Conservation (phyloP, 768 basidiomycete genomes). For the Clitopilus hobsonii region DNA sequence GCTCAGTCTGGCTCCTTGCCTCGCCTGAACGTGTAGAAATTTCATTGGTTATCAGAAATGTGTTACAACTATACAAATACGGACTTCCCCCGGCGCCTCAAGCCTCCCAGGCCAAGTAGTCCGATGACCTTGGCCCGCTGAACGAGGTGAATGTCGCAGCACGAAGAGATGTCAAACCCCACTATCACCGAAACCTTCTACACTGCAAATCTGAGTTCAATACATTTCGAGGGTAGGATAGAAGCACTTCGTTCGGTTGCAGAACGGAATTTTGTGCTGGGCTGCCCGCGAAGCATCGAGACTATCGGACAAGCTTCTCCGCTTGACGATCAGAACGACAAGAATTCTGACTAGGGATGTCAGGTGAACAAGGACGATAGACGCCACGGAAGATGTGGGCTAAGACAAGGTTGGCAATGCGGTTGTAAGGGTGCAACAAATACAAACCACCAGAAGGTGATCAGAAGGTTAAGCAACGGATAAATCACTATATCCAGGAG, state of each 20-base stretch:
- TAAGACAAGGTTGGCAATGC: background rate
- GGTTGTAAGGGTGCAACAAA: background rate
- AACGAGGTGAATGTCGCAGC: background rate
- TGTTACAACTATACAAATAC: too few species aligned
- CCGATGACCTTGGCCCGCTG: too few species aligned
- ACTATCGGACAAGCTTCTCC: background rate
- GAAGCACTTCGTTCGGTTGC: background rate
- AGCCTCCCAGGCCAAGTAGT: too few species aligned
- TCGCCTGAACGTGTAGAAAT: too few species aligned
- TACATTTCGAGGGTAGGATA: background rate
- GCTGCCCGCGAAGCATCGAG: too few species aligned
- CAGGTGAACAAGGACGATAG: background rate
- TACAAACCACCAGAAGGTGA: background rate
- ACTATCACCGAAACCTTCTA: background rate
- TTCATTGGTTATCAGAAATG: too few species aligned
- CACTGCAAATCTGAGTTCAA: background rate
- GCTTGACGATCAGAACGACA: background rate
- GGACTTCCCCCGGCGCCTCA: too few species aligned
- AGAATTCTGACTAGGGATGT: background rate
- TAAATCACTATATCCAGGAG: background rate
- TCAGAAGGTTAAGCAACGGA: background rate
- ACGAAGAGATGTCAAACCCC: too few species aligned
- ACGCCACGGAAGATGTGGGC: background rate
- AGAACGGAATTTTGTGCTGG: background rate
- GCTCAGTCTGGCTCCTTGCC: too few species aligned